Evolutionary conservation across 2,329 filamentous ascomycete genomes (phyloP).

Genomic region (Trichoderma atrobrunneum): DNA sequence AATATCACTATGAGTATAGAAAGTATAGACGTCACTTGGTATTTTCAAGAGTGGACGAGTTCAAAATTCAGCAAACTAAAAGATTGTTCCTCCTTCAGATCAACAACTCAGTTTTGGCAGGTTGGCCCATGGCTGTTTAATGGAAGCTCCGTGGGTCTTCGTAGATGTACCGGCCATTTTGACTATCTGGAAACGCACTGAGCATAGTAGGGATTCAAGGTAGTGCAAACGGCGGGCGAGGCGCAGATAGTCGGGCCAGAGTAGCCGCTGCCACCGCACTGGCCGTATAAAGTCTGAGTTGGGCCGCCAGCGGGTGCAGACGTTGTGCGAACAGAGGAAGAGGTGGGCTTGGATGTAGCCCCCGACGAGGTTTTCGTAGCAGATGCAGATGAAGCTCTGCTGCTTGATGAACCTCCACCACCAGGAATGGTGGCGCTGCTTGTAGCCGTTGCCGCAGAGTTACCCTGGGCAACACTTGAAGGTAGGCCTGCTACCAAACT

Average conservation of each 20-base stretch:
- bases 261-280: constrained; percentile 13
- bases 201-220: constrained; percentile 13
- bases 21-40: not conserved
- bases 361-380: not conserved
- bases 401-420: not conserved
- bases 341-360: not conserved
- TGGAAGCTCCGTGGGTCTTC: not conserved
- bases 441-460: constrained; percentile 27
- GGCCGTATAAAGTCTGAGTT: constrained; percentile 11
- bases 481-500: constrained; percentile 28
- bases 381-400: not conserved
- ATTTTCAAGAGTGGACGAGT: not conserved
- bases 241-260: constrained; percentile 7
- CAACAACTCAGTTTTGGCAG: not conserved
- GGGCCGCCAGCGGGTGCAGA: not conserved
- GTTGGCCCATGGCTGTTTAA: not conserved
- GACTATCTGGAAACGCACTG: not conserved
- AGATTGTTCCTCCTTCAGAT: not conserved
- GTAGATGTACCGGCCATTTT: not conserved
- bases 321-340: not conserved
- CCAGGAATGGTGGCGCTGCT: not conserved
- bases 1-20: not conserved
- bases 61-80: not conserved
- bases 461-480: constrained; percentile 28
- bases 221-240: constrained; percentile 8